phyloP scores from a whole-genome alignment of 371 early-diverging fungal genomes.

The Rhizopus stolonifer region DNA sequence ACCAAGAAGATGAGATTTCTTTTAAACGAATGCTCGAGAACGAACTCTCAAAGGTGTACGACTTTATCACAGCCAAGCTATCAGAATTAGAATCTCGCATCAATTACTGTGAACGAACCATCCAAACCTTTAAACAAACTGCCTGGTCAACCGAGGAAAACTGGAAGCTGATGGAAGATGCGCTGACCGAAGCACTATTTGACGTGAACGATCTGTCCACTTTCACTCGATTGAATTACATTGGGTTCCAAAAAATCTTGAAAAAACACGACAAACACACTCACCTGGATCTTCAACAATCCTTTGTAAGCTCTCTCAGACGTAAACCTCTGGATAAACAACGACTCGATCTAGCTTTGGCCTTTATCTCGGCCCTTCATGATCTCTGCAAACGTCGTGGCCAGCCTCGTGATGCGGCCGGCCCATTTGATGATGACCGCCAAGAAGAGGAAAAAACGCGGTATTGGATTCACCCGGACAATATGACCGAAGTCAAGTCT shows the following conservation, averaged over 20 bases:
- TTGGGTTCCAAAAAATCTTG: conserved; percentile 91
- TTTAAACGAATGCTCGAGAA: conserved; percentile 71
- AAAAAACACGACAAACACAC: conserved; percentile 92
- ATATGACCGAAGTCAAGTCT: conserved; percentile 95
- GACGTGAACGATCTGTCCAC: conserved; percentile 87
- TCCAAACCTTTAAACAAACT: conserved; percentile 51
- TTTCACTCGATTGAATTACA: conserved; percentile 90
- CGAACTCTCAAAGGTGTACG: conserved; percentile 83
- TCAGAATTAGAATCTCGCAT: conserved; percentile 82
- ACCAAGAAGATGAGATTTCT: conserved; percentile 64
- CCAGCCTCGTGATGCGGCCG: conserved; percentile 24
- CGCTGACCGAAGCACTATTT: conserved; percentile 47
- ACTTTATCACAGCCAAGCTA: conserved; percentile 77
- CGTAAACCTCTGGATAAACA: conserved; percentile 44
- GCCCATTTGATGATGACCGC: not conserved
- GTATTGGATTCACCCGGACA: conserved; percentile 99
- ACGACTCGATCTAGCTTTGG: conserved; percentile 59
- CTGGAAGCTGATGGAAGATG: conserved; percentile 46
- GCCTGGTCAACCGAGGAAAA: conserved; percentile 35
- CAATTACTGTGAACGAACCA: conserved; percentile 78
- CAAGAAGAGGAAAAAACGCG: conserved; percentile 65
- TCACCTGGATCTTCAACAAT: conserved; percentile 69
- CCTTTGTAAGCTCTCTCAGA: conserved; percentile 81
- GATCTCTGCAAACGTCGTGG: conserved; percentile 44
- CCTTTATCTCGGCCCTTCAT: conserved; percentile 43